Base-by-base conservation (phyloP, 2,329 filamentous ascomycete species). In the Fusarium oligoseptatum region DNA sequence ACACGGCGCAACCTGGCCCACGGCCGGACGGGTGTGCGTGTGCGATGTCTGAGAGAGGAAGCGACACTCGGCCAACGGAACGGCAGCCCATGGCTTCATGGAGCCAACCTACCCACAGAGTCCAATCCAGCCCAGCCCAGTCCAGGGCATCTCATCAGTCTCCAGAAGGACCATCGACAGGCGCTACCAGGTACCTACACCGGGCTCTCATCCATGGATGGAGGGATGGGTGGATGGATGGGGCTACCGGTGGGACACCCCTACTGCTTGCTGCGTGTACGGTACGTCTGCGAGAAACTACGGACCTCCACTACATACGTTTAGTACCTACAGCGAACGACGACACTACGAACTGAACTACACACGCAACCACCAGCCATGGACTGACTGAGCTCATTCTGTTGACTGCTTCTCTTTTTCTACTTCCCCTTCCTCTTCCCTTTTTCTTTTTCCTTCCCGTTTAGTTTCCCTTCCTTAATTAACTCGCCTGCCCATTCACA, bases 281-380 rank as follows among this genome's bases (percentile, higher is more conserved):
- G 62, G 32, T 64, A 62, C 50, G 67, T 74, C 60, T 63, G 67
- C 62, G 71, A 68, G 66, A 75, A 73, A 73, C 72, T 70, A 75
- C 72, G 69, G 69, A 73, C 72, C 45, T 48, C 17, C 24, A 50
- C 24, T 52, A 29, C 48, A 27, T 57, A 48, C 72, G 60, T 48
- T 52, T 52, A 52, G 48, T 52, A 52, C 48, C 48, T 57, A 48
- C 32, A 62, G 60, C 22, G 68, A 69, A 74, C 72, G 43, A 75
- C 72, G 72, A 72, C 58, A 74, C 65, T 75, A 73, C 64, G 67
- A 71, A 72, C 39, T 60, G 63, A 74, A 66, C 75, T 76, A 70
- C 71, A 68, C 68, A 78, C 76, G 75, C 74, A 79, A 79, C 77
- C 73, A 77, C 74, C 74, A 81, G 74, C 72, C 78, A 79, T 79